Evolutionary conservation across 805 yeast species (phyloP).

Genomic region (Starmerella etchellsii): DNA sequence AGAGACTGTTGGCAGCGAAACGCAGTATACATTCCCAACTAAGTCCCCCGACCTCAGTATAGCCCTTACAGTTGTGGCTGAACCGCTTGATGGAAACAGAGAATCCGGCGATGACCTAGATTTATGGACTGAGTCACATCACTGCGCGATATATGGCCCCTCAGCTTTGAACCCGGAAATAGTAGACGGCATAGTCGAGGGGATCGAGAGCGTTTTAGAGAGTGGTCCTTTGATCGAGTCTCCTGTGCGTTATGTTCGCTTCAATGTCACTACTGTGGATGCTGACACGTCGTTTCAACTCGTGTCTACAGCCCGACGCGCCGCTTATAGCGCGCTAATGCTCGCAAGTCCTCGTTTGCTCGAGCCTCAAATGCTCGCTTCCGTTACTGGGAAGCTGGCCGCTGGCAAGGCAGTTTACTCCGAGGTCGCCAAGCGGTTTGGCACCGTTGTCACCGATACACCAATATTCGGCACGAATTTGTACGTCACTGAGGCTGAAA

Average conservation of each 20-base stretch:
- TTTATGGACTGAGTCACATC: background rate
- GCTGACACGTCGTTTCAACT: conserved; percentile 51
- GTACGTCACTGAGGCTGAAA: conserved; percentile 42
- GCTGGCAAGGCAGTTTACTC: conserved; percentile 39
- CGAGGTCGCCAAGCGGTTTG: conserved; percentile 54
- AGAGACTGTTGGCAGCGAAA: conserved; percentile 51
- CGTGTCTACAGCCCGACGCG: conserved; percentile 69
- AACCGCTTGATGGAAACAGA: conserved; percentile 15
- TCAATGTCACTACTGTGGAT: conserved; percentile 52
- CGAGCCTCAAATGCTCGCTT: conserved; percentile 66
- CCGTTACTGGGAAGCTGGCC: conserved; percentile 41
- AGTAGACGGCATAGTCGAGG: conserved; percentile 32
- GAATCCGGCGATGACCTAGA: background rate
- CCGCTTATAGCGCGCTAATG: conserved; percentile 69
- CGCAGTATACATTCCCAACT: conserved; percentile 55
- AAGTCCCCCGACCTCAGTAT: conserved; percentile 36
- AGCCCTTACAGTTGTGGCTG: conserved; percentile 7
- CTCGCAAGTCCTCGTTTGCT: conserved; percentile 64
- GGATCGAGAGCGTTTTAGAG: conserved; percentile 68
- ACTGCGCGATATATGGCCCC: background rate
- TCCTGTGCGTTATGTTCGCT: conserved; percentile 54
- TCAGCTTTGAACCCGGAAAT: background rate
- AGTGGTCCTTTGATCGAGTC: conserved; percentile 95
- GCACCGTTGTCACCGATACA: conserved; percentile 36
- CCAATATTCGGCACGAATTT: conserved; percentile 68